Conservation (phyloP, 768 basidiomycete genomes). For the Amanita subjunquillea region DNA sequence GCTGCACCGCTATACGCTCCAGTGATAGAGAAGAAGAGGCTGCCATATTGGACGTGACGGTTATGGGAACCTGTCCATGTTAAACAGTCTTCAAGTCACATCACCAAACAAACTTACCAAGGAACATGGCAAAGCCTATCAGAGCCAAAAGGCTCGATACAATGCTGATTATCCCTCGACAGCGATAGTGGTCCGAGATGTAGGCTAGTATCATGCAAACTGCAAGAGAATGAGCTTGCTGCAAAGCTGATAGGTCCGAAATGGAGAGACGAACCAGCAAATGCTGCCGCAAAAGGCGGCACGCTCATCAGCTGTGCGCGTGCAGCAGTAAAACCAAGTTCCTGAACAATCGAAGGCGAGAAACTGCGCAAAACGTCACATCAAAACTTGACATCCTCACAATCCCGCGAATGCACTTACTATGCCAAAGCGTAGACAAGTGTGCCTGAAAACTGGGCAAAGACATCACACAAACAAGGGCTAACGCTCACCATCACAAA, state of each 20-base stretch:
- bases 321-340: conserved; percentile 35
- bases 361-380: conserved; percentile 31
- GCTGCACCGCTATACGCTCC: conserved; percentile 45
- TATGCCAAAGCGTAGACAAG: conserved; percentile 46
- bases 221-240: conserved; percentile 7
- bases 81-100: too few species aligned
- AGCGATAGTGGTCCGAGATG: conserved; percentile 42
- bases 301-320: conserved; percentile 56
- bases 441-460: conserved; percentile 18
- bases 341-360: conserved; percentile 59
- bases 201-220: conserved; percentile 28
- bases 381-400: neutral
- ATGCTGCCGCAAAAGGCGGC: conserved; percentile 41
- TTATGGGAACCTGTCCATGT: conserved; percentile 21
- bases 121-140: conserved; percentile 47
- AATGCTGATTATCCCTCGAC: conserved; percentile 37
- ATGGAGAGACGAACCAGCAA: conserved; percentile 27
- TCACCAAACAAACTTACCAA: conserved; percentile 23
- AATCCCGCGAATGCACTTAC: conserved; percentile 19
- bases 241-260: neutral
- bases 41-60: conserved; percentile 37
- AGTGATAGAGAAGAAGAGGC: conserved; percentile 43
- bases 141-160: conserved; percentile 31
- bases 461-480: neutral
- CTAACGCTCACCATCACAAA: conserved; percentile 34